These are phyloP conservation scores for Talaromyces trachyspermus DNA, from an alignment of 495 filamentous ascomycete genomes.

Conservation along the genomic window DNA sequence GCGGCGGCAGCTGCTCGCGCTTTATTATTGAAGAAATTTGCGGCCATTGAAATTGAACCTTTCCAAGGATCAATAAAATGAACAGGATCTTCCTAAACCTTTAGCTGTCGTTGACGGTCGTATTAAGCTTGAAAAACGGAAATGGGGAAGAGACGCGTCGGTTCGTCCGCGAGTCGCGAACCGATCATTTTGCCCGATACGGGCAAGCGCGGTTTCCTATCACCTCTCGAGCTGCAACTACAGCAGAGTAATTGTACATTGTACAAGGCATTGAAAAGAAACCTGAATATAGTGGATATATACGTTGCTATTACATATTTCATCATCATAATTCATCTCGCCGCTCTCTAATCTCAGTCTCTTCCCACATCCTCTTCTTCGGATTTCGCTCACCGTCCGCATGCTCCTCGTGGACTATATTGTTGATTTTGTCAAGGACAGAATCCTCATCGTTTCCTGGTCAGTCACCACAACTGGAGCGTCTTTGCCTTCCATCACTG, in stretches of 20 bases:
- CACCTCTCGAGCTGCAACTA: no score
- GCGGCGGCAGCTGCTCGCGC: conserved; percentile 78
- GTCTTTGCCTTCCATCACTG: background rate
- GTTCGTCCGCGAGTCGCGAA: background rate
- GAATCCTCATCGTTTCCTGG: conserved; percentile 28
- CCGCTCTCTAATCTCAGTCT: conserved; percentile 42
- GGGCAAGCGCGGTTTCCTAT: background rate
- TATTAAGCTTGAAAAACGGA: conserved; percentile 1
- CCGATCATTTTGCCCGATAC: background rate
- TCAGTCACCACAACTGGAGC: conserved; percentile 16
- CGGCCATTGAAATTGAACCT: conserved; percentile 26
- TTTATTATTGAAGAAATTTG: conserved; percentile 92
- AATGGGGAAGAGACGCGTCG: background rate
- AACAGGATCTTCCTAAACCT: no score
- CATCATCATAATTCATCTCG: conserved; percentile 30
- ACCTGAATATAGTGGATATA: no score
- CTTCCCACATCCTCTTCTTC: conserved; percentile 83
- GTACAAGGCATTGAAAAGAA: no score
- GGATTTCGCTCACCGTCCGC: conserved; percentile 50
- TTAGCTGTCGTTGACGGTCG: conserved; percentile 3
- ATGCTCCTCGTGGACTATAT: conserved; percentile 45
- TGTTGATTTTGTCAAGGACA: conserved; percentile 46
- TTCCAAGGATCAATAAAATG: no score
- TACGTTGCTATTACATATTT: background rate
- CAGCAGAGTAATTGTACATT: no score